These are phyloP conservation scores for Codiaeum variegatum DNA, from an alignment of 441 rosid genomes.

Conservation along the genomic window DNA sequence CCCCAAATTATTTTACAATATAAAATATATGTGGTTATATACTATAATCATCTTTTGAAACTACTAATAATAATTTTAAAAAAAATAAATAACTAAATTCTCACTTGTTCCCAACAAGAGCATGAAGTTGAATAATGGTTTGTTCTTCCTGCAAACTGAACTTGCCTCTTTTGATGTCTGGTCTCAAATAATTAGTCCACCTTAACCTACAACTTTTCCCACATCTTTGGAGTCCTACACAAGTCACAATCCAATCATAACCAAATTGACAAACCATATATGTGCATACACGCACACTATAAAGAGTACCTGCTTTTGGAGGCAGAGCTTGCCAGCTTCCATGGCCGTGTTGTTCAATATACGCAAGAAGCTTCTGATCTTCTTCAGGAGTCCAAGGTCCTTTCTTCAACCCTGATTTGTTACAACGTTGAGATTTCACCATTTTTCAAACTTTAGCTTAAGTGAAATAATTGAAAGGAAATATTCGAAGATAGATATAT, in stretches of 20 bases:
- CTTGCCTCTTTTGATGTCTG: not conserved
- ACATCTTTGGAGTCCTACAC: not conserved
- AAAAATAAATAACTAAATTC: too few relatives aligned
- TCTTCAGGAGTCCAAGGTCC: not conserved
- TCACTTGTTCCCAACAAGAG: not conserved
- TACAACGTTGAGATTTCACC: not conserved
- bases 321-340: not conserved
- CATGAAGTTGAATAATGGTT: not conserved
- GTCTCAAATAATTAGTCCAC: not conserved
- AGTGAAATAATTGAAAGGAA: too few relatives aligned
- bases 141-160: not conserved
- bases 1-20: too few relatives aligned
- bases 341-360: not conserved
- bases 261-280: too few relatives aligned
- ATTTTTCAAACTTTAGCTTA: too few relatives aligned
- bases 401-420: conserved; percentile 14
- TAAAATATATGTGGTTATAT: too few relatives aligned
- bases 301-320: not conserved
- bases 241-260: not conserved
- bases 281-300: too few relatives aligned
- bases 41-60: too few relatives aligned
- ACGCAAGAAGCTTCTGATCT: not conserved
- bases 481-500: too few relatives aligned
- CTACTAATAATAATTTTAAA: too few relatives aligned
- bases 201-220: not conserved